phyloP scores from a whole-genome alignment of 257 asterid species.

The Anisodus tanguticus region DNA sequence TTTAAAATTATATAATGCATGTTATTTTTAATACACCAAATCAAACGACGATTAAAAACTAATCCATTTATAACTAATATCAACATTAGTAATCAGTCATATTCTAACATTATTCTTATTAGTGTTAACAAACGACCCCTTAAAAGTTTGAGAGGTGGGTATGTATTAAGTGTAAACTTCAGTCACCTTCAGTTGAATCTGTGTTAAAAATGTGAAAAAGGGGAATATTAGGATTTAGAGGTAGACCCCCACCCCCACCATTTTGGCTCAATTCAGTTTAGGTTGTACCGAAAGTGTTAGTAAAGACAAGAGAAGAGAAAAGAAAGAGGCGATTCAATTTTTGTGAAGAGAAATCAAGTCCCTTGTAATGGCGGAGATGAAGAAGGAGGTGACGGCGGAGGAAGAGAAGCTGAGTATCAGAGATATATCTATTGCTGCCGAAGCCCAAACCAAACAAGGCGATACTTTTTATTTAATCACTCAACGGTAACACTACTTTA shows the following conservation, averaged over 20 bases:
- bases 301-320: background rate
- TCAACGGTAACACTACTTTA: conserved; percentile 56
- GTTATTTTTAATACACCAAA: no score
- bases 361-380: conserved; percentile 66
- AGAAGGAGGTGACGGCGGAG: conserved; percentile 79
- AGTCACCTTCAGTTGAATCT: no score
- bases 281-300: background rate
- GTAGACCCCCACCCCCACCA: background rate
- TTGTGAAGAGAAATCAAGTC: background rate
- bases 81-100: no score
- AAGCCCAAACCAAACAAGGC: conserved; percentile 82
- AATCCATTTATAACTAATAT: no score
- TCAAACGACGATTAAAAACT: no score
- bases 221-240: background rate
- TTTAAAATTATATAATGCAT: no score
- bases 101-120: no score
- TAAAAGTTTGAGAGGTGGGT: no score
- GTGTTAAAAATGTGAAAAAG: background rate
- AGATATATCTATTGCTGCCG: conserved; percentile 78
- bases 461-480: conserved; percentile 84
- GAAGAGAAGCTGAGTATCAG: conserved; percentile 81
- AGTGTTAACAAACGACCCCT: no score
- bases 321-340: background rate
- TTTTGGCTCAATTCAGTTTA: background rate
- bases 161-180: no score